phyloP scores from a whole-genome alignment of 345 rosid species.

The Corymbia maculata region DNA sequence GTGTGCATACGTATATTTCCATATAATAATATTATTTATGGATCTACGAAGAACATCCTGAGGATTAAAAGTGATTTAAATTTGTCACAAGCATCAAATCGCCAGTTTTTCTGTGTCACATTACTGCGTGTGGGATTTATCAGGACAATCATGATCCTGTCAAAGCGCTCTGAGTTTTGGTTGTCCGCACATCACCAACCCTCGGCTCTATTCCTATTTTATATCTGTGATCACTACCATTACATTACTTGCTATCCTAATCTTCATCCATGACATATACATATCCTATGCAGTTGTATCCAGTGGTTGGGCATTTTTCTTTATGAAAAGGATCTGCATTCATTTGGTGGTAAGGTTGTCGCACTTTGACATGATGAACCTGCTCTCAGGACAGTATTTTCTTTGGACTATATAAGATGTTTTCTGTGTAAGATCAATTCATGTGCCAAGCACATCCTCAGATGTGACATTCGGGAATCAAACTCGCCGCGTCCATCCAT shows the following conservation, averaged over 20 bases:
- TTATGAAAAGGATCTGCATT: background rate
- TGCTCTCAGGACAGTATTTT: background rate
- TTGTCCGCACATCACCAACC: background rate
- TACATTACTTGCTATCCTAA: background rate
- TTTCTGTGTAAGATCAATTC: background rate
- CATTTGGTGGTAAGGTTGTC: background rate
- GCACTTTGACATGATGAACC: background rate
- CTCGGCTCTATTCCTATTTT: background rate
- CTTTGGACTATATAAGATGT: background rate
- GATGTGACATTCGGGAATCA: background rate
- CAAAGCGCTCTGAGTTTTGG: background rate
- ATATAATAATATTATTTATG: background rate
- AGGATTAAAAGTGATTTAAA: background rate
- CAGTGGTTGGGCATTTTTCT: background rate
- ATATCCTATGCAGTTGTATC: background rate
- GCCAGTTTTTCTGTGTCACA: background rate
- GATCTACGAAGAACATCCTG: background rate
- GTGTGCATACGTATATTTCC: background rate
- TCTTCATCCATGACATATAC: background rate
- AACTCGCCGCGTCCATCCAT: background rate
- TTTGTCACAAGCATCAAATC: background rate
- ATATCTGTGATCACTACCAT: background rate
- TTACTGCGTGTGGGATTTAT: background rate
- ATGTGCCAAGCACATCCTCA: background rate
- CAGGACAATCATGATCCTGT: background rate